Conservation (phyloP, 2,329 filamentous ascomycete genomes). For the Bipolaris gigantea region DNA sequence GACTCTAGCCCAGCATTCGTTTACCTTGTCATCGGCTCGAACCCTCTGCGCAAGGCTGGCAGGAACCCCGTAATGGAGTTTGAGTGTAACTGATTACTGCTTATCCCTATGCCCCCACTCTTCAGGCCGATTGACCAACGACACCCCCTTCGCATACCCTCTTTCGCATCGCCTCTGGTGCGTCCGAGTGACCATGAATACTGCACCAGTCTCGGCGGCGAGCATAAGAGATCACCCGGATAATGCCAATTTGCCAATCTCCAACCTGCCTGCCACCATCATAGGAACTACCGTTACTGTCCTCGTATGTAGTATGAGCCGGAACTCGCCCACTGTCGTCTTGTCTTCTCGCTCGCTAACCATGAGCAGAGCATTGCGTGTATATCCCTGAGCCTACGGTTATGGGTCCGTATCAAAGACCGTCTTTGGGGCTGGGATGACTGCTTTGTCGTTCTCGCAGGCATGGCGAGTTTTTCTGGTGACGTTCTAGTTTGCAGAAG, state of each 20-base stretch:
- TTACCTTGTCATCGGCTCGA: neutral
- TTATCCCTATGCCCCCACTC: neutral
- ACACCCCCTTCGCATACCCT: neutral
- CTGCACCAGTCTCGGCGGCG: neutral
- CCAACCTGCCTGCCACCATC: conserved; percentile 37
- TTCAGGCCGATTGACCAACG: neutral
- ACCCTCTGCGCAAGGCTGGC: neutral
- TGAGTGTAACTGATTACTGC: conserved; percentile 1
- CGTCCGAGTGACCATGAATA: conserved; percentile 6
- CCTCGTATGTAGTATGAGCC: conserved; percentile 25
- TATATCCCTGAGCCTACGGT: conserved; percentile 32
- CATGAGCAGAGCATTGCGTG: conserved; percentile 26
- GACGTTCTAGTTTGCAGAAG: conserved; percentile 37
- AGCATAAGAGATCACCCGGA: conserved; percentile 25
- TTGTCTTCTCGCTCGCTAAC: conserved; percentile 5
- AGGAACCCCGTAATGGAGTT: conserved; percentile 9
- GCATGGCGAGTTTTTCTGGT: conserved; percentile 26
- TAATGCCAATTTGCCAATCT: conserved; percentile 33
- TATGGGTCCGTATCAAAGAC: conserved; percentile 36
- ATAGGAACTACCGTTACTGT: conserved; percentile 33
- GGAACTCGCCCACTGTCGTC: neutral
- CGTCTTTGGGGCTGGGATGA: conserved; percentile 44
- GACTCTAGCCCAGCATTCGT: neutral
- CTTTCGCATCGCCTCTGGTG: neutral
- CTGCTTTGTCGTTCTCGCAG: conserved; percentile 36